These are phyloP conservation scores for Peronospora belbahrii DNA, from an alignment of 352 stramenopile genomes.

Conservation along the genomic window DNA sequence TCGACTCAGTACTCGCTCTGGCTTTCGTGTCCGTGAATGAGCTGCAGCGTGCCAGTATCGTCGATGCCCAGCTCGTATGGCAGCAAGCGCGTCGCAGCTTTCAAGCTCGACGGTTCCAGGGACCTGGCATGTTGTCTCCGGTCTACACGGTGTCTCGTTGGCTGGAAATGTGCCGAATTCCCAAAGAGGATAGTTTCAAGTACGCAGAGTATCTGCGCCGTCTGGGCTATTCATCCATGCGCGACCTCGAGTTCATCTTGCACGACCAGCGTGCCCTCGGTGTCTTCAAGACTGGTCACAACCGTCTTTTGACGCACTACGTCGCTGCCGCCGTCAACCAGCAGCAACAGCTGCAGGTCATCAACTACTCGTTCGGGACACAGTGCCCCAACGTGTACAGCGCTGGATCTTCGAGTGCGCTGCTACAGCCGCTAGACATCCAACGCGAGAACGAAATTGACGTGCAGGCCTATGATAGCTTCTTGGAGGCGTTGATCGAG, in stretches of 20 bases:
- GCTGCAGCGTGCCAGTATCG: constrained; percentile 39
- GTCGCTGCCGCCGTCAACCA: constrained; percentile 24
- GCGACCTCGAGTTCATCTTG: constrained; percentile 51
- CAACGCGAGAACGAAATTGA: constrained; percentile 45
- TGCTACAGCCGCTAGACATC: constrained; percentile 47
- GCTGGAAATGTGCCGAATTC: constrained; percentile 50
- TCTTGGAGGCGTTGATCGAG: constrained; percentile 50
- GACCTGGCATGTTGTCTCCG: constrained; percentile 29
- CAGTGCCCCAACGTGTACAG: constrained; percentile 24
- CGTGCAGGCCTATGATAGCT: constrained; percentile 43
- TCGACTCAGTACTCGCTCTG: constrained; percentile 49
- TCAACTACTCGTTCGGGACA: constrained; percentile 25
- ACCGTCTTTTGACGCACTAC: constrained; percentile 39
- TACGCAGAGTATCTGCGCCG: constrained; percentile 53
- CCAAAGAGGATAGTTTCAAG: constrained; percentile 32
- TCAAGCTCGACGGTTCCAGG: constrained; percentile 28
- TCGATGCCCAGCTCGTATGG: constrained; percentile 43
- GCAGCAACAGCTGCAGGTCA: constrained; percentile 20
- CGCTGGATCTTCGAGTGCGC: constrained; percentile 31
- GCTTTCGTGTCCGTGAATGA: constrained; percentile 44
- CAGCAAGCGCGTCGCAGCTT: constrained; percentile 43
- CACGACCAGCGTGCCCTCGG: constrained; percentile 42
- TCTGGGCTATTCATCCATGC: constrained; percentile 48
- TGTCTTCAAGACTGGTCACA: constrained; percentile 39
- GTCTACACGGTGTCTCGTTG: constrained; percentile 50